Base-by-base conservation (phyloP, 176 grass and related monocot genomes). In the Ensete glaucum region DNA sequence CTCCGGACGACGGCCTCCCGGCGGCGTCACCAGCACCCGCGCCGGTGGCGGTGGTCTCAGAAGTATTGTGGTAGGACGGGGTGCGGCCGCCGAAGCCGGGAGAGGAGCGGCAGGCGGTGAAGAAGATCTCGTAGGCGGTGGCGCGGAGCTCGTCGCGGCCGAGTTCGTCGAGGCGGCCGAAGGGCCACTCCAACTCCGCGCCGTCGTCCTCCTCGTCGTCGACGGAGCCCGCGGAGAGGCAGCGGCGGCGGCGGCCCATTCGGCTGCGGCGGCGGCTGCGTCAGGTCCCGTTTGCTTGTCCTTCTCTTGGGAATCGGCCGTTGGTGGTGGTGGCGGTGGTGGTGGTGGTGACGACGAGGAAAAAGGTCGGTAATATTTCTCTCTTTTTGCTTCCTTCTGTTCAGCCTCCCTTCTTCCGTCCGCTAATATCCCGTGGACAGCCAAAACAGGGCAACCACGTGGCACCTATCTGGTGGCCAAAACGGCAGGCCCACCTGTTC, bases 121-220 rank as follows among this genome's bases (percentile, higher is more conserved):
- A 91, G 75, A 83, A 91, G 22, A 91, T 73, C 72, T 91, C 85
- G 75, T 91, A 91, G 0, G 83, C 89, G 9, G 85, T 79, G 83
- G 82, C 89, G 2, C 83, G 89, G 75, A 91, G 83, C 72, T 91
- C 85, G 8, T 82, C 80, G 14, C 70, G 59, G 19, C 78, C 69
- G 19, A 91, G 85, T 0, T 83, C 78, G 1, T 88, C 83, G 67
- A 91, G 76, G 71, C 54, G 71, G 53, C 89, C 85, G 78, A 91
- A 91, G 11, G 89, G 89, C 80, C 74, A 83, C 11, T 76, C 83
- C 9, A 91, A 57, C 77, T 76, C 83, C 8, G 11, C 54, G 11
- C 54, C 71, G 14, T 82, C 82, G 5, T 77, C 60, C 56, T 62
- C 15, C 29, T 74, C 22, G 62, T 29, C 17, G 3, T 64, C 59